Conservation (phyloP, 257 asterid genomes). For the Solanum sejunctum region DNA sequence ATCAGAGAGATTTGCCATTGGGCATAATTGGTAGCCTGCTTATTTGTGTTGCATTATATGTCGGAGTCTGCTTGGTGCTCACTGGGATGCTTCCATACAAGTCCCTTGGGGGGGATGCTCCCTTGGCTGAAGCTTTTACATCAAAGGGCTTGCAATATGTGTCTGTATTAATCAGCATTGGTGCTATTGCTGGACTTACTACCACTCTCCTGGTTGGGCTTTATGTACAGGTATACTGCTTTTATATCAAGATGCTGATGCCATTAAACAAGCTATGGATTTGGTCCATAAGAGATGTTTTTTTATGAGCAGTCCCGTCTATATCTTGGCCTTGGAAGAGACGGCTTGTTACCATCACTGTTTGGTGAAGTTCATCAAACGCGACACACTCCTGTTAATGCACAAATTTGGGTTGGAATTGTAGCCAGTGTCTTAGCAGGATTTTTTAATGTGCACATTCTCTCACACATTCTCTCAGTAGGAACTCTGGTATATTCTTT, state of each 20-base stretch:
- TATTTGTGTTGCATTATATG: conserved; percentile 54
- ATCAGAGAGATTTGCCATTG: conserved; percentile 85
- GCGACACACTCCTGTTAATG: conserved; percentile 74
- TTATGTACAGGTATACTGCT: conserved; percentile 69
- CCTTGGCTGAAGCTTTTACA: conserved; percentile 79
- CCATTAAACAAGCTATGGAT: neutral
- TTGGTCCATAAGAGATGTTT: neutral
- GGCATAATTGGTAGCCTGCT: conserved; percentile 93
- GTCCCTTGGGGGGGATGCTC: conserved; percentile 85
- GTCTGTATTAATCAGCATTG: conserved; percentile 75
- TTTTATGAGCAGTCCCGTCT: conserved; percentile 60
- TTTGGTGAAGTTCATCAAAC: conserved; percentile 68
- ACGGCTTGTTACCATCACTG: conserved; percentile 73
- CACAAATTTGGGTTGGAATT: conserved; percentile 91
- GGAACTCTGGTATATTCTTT: conserved; percentile 74
- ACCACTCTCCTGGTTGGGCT: conserved; percentile 96
- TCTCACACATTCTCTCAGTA: conserved; percentile 90
- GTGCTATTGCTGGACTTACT: conserved; percentile 94
- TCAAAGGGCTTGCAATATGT: conserved; percentile 72
- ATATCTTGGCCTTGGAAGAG: conserved; percentile 96
- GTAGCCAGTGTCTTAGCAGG: conserved; percentile 76
- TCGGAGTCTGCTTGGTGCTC: conserved; percentile 81
- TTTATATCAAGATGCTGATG: neutral
- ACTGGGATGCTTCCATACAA: conserved; percentile 94
- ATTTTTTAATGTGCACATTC: conserved; percentile 66